Evolutionary conservation across 257 asterid species (phyloP).

Genomic region (Solanum paucissectum): DNA sequence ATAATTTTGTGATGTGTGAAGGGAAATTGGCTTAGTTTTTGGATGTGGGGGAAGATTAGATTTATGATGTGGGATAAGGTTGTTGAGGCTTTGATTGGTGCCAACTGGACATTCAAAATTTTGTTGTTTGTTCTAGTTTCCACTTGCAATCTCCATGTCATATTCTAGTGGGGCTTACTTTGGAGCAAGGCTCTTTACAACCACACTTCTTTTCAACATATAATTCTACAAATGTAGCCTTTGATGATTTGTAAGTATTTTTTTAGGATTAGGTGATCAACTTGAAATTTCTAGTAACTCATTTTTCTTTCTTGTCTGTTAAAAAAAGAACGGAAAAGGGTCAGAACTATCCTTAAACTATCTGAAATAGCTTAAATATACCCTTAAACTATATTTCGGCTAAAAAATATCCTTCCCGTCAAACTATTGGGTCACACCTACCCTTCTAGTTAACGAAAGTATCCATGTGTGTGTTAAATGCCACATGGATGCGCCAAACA

Average conservation of each 20-base stretch:
- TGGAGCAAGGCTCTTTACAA: not conserved
- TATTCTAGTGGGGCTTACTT: not conserved
- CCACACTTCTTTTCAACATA: not conserved
- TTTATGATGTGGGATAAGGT: constrained; percentile 45
- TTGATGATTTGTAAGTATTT: not conserved
- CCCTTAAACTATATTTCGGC: too few species aligned
- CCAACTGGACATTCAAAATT: constrained; percentile 20
- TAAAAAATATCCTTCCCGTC: too few species aligned
- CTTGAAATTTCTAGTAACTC: not conserved
- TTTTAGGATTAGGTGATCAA: not conserved
- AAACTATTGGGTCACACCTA: too few species aligned
- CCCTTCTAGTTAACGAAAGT: too few species aligned
- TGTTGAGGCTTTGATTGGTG: constrained; percentile 28
- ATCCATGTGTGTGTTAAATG: too few species aligned
- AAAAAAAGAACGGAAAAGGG: too few species aligned
- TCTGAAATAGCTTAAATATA: too few species aligned
- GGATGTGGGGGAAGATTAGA: constrained; percentile 26
- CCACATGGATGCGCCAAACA: too few species aligned
- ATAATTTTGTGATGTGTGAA: constrained; percentile 19
- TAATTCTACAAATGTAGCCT: not conserved
- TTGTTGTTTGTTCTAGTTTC: constrained; percentile 1
- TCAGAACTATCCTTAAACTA: too few species aligned
- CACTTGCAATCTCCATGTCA: constrained; percentile 32
- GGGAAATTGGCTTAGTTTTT: constrained; percentile 19
- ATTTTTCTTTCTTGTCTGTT: too few species aligned